A percentile compares a stretch with the other conserved stretches of the same genome.
Evolutionary conservation across 164 flowering plant genomes (phyloP).

Genomic region (Tinospora cordifolia): DNA sequence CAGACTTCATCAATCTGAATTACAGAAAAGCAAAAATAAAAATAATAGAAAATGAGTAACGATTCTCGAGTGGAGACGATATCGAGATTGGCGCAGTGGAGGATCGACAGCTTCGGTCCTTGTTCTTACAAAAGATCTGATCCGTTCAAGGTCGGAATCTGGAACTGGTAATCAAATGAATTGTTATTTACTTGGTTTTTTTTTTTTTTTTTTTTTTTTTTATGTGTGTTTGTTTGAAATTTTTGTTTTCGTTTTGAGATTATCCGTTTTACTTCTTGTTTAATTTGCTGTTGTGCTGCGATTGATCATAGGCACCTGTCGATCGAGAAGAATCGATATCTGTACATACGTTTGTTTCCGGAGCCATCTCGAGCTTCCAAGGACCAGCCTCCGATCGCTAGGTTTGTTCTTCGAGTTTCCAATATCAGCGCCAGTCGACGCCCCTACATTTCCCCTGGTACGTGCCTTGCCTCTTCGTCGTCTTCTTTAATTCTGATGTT

Average conservation of each 20-base stretch:
- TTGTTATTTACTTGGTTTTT: conserved; percentile 3
- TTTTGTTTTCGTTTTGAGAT: not conserved
- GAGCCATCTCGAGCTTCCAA: conserved; percentile 54
- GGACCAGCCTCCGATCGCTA: conserved; percentile 84
- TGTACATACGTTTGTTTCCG: conserved; percentile 65
- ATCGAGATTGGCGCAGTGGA: conserved; percentile 84
- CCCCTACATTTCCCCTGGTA: conserved; percentile 61
- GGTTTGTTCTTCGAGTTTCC: conserved; percentile 58
- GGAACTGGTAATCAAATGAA: conserved; percentile 63
- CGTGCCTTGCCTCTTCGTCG: not conserved
- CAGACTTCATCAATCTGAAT: not conserved
- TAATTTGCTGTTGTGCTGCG: not conserved
- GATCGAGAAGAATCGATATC: conserved; percentile 67
- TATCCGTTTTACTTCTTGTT: not conserved
- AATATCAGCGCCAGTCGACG: conserved; percentile 40
- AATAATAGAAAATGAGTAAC: conserved; percentile 10
- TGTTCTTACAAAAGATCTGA: conserved; percentile 72
- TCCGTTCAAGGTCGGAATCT: conserved; percentile 72
- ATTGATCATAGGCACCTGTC: conserved; percentile 52
- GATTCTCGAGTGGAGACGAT: conserved; percentile 38
- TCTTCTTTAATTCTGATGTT: not conserved
- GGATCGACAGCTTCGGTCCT: conserved; percentile 64
- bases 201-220: not conserved
- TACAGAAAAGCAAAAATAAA: not conserved
- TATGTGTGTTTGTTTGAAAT: not conserved